Base-by-base conservation (phyloP, 257 asterid species). In the Solanum piurae region DNA sequence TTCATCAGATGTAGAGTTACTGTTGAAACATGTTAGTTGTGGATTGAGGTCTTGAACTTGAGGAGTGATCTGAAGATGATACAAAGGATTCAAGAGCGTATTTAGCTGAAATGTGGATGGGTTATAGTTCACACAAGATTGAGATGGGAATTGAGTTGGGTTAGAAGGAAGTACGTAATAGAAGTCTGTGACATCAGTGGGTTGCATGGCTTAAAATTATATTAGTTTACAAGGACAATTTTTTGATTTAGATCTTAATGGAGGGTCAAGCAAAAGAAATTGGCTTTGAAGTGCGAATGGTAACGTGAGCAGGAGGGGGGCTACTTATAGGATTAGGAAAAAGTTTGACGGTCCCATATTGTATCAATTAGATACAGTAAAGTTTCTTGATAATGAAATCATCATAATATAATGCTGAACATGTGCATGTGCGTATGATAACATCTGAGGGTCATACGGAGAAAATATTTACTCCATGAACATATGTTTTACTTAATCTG, bases 1-100 rank as follows among this genome's bases (percentile, higher is more conserved):
- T 85, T 94, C 98, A 44, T 94, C 98, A 6, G 99, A 95, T n/a
- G 98, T 96, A 10, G 99, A 95, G 89, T 93, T 95, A 64, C 93
- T 93, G 95, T 97, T 96, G 90, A 96, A 93, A 85, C 88, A 89
- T 36, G 97, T 52, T 44, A 91, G 83, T 80, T 92, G 96, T 5
- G 93, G 91, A 75, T 91, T 94, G 93, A 94, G 75, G 64, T 93
- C 96, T 90, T 91, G 96, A 82, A 89, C 86, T 87, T 92, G 98
- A 68, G 95, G 93, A 3, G 80, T 87, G 74, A 90, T 86, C n/a
- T 91, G 92, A 88, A 92, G 91, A 83, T 91, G 94, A 66, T 89
- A 86, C 38, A 91, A 44, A 64, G 95, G 97, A 91, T 90, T 92
- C 13, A 94, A 86, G 27, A 90, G 73, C 86, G 91, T 87, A 89